Evolutionary conservation across 129 eudicot species (phyloP), one percentile per base, ranked within the genome.

Genomic region (Sambucus nigra): DNA sequence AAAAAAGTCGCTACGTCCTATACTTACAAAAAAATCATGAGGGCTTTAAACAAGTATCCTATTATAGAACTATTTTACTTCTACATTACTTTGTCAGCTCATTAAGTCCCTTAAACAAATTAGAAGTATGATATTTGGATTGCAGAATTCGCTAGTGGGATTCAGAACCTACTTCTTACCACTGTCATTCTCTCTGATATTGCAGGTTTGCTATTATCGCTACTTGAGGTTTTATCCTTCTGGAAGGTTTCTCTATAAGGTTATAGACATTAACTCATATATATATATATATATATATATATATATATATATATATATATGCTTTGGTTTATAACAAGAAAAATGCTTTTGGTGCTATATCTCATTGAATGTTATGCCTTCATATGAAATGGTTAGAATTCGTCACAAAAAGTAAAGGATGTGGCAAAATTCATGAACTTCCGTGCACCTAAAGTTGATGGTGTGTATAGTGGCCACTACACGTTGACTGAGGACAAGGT

Each of bases 141-240:
- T n/a, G n/a, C n/a, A n/a, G n/a, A n/a, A n/a, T n/a, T n/a, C n/a
- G n/a, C n/a, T n/a, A n/a, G n/a, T n/a, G n/a, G n/a, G n/a, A n/a
- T n/a, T n/a, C n/a, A n/a, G n/a, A n/a, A n/a, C n/a, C n/a, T 26
- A 28, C 15, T 23, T 52, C 50, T 47, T 14, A 40, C 60, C 25
- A 15, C 45, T 18, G 24, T 32, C 21, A 23, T 49, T 63, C 53
- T 53, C 35, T 16, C 20, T 57, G 61, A 18, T 72, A 8, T 63
- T 79, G 75, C 77, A 91, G 98, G 98, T 91, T 50, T 91, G 99
- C 76, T 92, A 92, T 77, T 92, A 35, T 63, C 89, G 99, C 52
- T 92, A 92, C 78, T 67, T 92, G 70, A 77, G 94, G 63, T 92
- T 86, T 67, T 86, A 73, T 64, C 91, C 95, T 63, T 86, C 99